A percentile compares a stretch with the other conserved stretches of the same genome.
Conservation (phyloP, 208 protist species). For the Pavlovales sp. region DNA sequence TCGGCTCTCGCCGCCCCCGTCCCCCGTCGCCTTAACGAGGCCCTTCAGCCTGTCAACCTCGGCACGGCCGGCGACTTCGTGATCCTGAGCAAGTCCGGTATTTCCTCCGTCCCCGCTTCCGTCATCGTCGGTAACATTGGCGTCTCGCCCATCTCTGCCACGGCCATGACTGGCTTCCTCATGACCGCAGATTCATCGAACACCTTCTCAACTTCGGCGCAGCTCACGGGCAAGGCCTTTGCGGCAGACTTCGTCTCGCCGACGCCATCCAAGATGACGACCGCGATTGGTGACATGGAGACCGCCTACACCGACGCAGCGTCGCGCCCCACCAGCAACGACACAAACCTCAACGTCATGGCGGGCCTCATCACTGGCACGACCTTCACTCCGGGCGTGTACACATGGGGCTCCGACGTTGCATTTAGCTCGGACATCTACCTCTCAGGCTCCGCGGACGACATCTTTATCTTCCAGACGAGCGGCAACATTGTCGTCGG, state of each 20-base stretch:
- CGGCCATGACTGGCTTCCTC: too few species aligned
- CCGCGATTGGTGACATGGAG: neutral
- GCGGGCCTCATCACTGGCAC: neutral
- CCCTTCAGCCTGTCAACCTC: too few species aligned
- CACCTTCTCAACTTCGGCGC: neutral
- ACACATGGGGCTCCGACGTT: neutral
- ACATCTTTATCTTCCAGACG: conserved; percentile 1
- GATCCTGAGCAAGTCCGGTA: too few species aligned
- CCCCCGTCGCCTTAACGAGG: too few species aligned
- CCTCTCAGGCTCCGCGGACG: neutral
- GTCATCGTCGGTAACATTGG: too few species aligned
- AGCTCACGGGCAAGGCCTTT: neutral
- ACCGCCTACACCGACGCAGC: conserved; percentile 7
- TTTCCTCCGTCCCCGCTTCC: too few species aligned
- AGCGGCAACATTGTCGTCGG: too few species aligned
- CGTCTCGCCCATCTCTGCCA: too few species aligned
- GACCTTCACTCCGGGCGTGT: conserved; percentile 1
- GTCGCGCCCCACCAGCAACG: neutral
- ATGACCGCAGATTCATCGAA: too few species aligned
- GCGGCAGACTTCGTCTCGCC: neutral
- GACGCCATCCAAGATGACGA: conserved; percentile 3
- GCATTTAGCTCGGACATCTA: neutral
- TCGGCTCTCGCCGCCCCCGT: too few species aligned
- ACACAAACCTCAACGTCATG: neutral
- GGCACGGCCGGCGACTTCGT: too few species aligned